Evolutionary conservation across 2,329 filamentous ascomycete genomes (phyloP).

Genomic region (Fusarium sp.): DNA sequence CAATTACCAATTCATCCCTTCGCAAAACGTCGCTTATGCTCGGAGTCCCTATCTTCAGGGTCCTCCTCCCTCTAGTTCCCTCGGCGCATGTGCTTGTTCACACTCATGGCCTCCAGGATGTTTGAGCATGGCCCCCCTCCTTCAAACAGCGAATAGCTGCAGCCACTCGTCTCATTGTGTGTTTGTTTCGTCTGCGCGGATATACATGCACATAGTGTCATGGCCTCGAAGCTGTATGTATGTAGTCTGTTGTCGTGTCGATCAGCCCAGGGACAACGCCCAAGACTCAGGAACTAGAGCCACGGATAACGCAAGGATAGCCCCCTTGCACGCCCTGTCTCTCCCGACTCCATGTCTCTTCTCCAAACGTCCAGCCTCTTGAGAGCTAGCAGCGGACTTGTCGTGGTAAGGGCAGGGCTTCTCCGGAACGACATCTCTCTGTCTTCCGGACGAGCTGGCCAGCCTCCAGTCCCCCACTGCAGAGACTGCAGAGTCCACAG

Average conservation of each 20-base stretch:
- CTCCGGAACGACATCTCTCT: constrained; percentile 10
- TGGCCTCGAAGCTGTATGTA: constrained; percentile 15
- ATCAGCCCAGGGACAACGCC: constrained; percentile 18
- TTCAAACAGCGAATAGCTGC: background rate
- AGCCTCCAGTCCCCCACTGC: constrained; percentile 3
- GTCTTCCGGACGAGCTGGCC: background rate
- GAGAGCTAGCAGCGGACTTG: background rate
- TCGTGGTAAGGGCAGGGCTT: background rate
- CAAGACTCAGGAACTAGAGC: constrained; percentile 16
- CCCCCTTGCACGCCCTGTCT: constrained; percentile 19
- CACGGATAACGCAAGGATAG: constrained; percentile 15
- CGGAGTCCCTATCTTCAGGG: constrained; percentile 14
- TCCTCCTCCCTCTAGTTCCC: constrained; percentile 15
- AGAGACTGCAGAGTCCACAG: constrained; percentile 2
- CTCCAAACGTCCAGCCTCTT: constrained; percentile 14
- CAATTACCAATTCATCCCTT: constrained; percentile 4
- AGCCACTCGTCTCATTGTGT: constrained; percentile 2
- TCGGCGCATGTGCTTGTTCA: constrained; percentile 16
- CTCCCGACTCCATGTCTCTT: constrained; percentile 8
- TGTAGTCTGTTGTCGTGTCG: constrained; percentile 10
- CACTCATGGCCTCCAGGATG: background rate
- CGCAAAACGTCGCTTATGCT: constrained; percentile 8
- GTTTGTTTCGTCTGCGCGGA: constrained; percentile 7
- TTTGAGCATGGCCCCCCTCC: constrained; percentile 8
- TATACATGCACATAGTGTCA: constrained; percentile 5